These are phyloP conservation scores for Aurifilum marmelostoma DNA, from an alignment of 2,329 filamentous ascomycete species.

Conservation along the genomic window DNA sequence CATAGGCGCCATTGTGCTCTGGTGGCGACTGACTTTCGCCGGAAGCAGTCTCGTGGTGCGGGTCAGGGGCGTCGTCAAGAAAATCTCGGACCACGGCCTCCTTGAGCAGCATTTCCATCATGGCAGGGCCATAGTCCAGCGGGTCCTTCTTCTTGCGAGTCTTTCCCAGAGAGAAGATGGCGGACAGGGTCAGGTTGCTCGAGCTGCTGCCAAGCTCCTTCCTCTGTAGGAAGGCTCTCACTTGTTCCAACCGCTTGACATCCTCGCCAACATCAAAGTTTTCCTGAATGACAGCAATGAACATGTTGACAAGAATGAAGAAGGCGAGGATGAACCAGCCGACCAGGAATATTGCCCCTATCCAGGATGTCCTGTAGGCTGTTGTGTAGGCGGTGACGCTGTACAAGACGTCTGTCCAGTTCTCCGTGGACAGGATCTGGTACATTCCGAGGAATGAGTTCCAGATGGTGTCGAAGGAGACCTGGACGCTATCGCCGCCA, in stretches of 20 bases:
- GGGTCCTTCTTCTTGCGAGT: conserved; percentile 72
- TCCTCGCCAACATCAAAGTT: conserved; percentile 99
- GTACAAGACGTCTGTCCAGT: conserved; percentile 91
- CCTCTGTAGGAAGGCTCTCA: conserved; percentile 89
- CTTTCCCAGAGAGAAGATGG: conserved; percentile 67
- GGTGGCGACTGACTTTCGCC: conserved; percentile 41
- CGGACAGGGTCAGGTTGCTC: conserved; percentile 76
- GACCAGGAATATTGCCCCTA: conserved; percentile 87
- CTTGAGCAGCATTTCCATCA: conserved; percentile 94
- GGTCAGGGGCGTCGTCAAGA: conserved; percentile 71
- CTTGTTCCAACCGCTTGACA: conserved; percentile 94
- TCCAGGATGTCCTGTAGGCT: conserved; percentile 77
- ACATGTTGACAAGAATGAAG: conserved; percentile 98
- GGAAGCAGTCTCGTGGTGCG: conserved; percentile 43
- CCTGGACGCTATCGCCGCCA: conserved; percentile 63
- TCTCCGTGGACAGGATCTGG: conserved; percentile 91
- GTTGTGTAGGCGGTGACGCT: conserved; percentile 72
- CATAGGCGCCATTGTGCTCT: conserved; percentile 36
- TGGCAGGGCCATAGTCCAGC: conserved; percentile 86
- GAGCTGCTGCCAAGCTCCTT: conserved; percentile 77
- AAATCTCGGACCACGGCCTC: conserved; percentile 96
- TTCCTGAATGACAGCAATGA: conserved; percentile 99
- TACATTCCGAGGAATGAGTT: conserved; percentile 99
- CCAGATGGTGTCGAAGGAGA: conserved; percentile 88
- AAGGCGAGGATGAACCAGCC: conserved; percentile 95